These are phyloP conservation scores for Pseudogymnoascus sp. DNA, from an alignment of 2,329 filamentous ascomycete species.

Conservation along the genomic window DNA sequence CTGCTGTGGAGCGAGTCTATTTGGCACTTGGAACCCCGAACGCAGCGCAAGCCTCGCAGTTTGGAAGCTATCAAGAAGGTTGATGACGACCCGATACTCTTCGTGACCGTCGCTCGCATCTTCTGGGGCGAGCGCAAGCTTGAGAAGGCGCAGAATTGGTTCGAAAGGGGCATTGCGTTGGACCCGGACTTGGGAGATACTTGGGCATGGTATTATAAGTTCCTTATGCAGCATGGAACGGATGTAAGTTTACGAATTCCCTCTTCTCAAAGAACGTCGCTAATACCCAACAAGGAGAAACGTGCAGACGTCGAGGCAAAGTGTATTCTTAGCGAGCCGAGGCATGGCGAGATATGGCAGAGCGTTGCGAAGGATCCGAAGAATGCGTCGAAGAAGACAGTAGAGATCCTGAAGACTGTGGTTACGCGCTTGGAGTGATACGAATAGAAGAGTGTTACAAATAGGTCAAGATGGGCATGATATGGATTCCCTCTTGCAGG, in stretches of 20 bases:
- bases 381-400: slow-evolving; percentile 65
- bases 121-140: slow-evolving; percentile 92
- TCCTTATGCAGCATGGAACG: slow-evolving; percentile 84
- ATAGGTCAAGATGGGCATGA: not conserved
- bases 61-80: slow-evolving; percentile 96
- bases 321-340: slow-evolving; percentile 74
- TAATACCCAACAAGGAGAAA: slow-evolving; percentile 56
- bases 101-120: slow-evolving; percentile 86
- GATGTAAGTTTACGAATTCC: slow-evolving; percentile 39
- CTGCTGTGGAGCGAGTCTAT: slow-evolving; percentile 91
- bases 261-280: slow-evolving; percentile 10
- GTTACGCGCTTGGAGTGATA: slow-evolving; percentile 38
- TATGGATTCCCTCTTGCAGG: not conserved
- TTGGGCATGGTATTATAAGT: slow-evolving; percentile 98
- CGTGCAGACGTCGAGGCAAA: slow-evolving; percentile 73
- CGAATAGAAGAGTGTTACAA: not conserved
- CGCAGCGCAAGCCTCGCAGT: slow-evolving; percentile 83
- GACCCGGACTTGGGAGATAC: slow-evolving; percentile 84
- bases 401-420: slow-evolving; percentile 78
- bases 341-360: slow-evolving; percentile 91
- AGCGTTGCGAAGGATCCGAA: slow-evolving; percentile 73
- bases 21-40: slow-evolving; percentile 84
- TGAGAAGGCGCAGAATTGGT: slow-evolving; percentile 94
- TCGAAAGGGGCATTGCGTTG: slow-evolving; percentile 85
- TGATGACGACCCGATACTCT: slow-evolving; percentile 81